Evolutionary conservation across 495 filamentous ascomycete species (phyloP).

Genomic region (Thozetella sp.): DNA sequence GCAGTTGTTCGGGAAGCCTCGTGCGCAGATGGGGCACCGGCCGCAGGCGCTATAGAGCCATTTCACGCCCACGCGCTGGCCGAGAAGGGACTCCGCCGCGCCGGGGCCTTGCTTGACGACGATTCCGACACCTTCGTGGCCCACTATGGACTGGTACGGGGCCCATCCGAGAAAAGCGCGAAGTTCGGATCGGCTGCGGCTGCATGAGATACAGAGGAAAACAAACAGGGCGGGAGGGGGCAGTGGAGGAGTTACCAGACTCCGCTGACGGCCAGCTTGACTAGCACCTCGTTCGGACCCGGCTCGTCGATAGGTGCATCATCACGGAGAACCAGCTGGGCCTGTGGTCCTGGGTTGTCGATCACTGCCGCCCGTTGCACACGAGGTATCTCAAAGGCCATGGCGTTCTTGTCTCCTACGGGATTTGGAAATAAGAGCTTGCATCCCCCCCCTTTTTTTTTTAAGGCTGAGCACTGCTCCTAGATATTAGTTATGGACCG

Average conservation of each 20-base stretch:
- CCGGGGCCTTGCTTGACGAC: constrained; percentile 61
- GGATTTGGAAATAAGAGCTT: too few relatives aligned
- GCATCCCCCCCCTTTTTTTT: too few relatives aligned
- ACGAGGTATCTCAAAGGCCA: neutral
- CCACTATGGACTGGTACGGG: constrained; percentile 44
- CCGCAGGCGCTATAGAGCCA: constrained; percentile 8
- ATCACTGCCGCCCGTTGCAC: neutral
- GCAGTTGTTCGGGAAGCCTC: constrained; percentile 2
- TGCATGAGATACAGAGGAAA: too few relatives aligned
- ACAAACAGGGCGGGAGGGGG: neutral
- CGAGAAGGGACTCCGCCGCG: constrained; percentile 52
- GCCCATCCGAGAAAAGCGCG: constrained; percentile 2
- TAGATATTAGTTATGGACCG: too few relatives aligned
- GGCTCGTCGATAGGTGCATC: neutral
- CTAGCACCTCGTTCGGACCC: constrained; percentile 1
- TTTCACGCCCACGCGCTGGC: constrained; percentile 60
- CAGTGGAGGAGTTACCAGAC: neutral
- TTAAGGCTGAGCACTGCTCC: too few relatives aligned
- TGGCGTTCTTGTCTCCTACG: too few relatives aligned
- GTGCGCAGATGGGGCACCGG: constrained; percentile 1
- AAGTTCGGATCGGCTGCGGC: constrained; percentile 5
- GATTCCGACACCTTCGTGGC: constrained; percentile 60
- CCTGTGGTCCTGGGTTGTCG: neutral
- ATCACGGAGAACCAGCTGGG: neutral
- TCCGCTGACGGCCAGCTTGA: constrained; percentile 6